Evolutionary conservation across 805 yeast genomes (phyloP).

Genomic region (Saturnispora dispora): DNA sequence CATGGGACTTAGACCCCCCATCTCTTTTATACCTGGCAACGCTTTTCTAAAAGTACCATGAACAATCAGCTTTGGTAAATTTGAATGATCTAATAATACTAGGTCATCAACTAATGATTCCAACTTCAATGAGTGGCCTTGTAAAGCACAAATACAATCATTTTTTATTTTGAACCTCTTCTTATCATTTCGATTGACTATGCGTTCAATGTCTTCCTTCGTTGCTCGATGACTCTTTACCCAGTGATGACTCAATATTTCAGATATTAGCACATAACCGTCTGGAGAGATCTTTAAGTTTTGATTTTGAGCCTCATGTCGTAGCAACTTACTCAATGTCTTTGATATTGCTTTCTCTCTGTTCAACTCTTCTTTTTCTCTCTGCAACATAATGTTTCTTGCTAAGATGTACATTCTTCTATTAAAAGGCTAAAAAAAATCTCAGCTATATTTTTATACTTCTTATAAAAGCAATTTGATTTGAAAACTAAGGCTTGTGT

Average conservation of each 20-base stretch:
- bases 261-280: constrained; percentile 56
- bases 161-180: constrained; percentile 47
- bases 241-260: constrained; percentile 47
- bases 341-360: constrained; percentile 46
- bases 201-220: constrained; percentile 43
- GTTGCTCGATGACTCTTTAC: constrained; percentile 50
- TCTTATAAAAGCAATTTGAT: not conserved
- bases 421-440: not conserved
- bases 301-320: constrained; percentile 81
- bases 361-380: not conserved
- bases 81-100: constrained; percentile 17
- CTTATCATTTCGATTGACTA: constrained; percentile 63
- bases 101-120: constrained; percentile 7
- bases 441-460: not conserved
- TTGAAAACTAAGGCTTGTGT: not conserved
- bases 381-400: not conserved
- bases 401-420: not conserved
- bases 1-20: constrained; percentile 61
- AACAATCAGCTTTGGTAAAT: constrained; percentile 47
- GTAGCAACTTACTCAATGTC: constrained; percentile 60
- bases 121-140: constrained; percentile 69
- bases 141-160: constrained; percentile 69
- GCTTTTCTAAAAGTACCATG: constrained; percentile 69
- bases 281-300: constrained; percentile 49
- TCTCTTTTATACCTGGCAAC: constrained; percentile 36